Evolutionary conservation across 768 basidiomycete genomes (phyloP).

Genomic region (Auricularia auricula-judae): DNA sequence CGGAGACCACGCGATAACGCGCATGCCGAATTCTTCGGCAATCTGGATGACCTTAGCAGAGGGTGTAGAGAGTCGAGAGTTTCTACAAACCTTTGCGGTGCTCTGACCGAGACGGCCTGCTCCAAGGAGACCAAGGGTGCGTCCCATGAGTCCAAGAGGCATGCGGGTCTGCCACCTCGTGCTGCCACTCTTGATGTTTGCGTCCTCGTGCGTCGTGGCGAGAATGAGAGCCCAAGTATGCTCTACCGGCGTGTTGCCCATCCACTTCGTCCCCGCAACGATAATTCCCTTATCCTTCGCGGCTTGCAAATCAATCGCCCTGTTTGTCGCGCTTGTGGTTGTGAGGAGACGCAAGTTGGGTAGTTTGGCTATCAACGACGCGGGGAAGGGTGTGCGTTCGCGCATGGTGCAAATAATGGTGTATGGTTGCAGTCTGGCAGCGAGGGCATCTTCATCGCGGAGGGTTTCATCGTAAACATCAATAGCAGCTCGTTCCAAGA

Average conservation of each 20-base stretch:
- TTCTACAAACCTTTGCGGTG: conserved; percentile 32
- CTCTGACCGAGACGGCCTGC: conserved; percentile 44
- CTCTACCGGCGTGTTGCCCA: conserved; percentile 42
- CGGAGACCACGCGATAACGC: conserved; percentile 53
- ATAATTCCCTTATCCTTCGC: conserved; percentile 37
- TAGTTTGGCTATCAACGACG: conserved; percentile 37
- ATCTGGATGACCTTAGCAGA: conserved; percentile 25
- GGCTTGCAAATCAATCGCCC: conserved; percentile 36
- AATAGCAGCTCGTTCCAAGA: conserved; percentile 26
- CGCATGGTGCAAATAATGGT: conserved; percentile 55
- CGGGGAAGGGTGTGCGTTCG: conserved; percentile 49
- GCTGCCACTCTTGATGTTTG: conserved; percentile 32
- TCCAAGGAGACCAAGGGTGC: conserved; percentile 50
- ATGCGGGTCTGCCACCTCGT: conserved; percentile 44
- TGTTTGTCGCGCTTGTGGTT: conserved; percentile 43
- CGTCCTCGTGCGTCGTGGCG: conserved; percentile 41
- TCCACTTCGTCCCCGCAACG: conserved; percentile 37
- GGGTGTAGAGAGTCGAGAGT: conserved; percentile 1
- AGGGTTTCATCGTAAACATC: conserved; percentile 44
- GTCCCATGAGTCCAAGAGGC: conserved; percentile 40
- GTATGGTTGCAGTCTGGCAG: conserved; percentile 37
- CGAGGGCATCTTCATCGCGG: conserved; percentile 38
- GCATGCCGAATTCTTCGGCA: conserved; percentile 49
- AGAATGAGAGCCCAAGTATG: conserved; percentile 56
- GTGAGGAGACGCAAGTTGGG: conserved; percentile 51